These are phyloP conservation scores for Venturiaceae sp. DNA, from an alignment of 2,329 filamentous ascomycete species.

Conservation along the genomic window DNA sequence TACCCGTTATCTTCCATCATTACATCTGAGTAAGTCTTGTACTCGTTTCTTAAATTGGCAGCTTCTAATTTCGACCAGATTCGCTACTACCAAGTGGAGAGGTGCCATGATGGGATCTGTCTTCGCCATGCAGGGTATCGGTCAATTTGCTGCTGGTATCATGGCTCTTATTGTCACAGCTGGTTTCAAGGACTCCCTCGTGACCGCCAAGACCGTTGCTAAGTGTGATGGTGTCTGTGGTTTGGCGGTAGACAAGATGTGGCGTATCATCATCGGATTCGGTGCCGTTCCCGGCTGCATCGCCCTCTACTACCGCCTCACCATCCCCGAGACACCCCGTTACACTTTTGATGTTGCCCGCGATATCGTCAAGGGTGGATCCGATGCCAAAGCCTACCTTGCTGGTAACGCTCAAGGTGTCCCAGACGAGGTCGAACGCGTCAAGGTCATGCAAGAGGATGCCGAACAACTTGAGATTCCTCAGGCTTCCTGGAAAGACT, in stretches of 20 bases:
- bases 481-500: constrained; percentile 44
- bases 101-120: constrained; percentile 82
- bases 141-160: constrained; percentile 66
- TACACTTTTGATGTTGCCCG: constrained; percentile 77
- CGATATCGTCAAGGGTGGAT: constrained; percentile 39
- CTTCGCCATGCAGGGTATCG: constrained; percentile 80
- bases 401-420: constrained; percentile 3
- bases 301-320: constrained; percentile 77
- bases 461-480: constrained; percentile 20
- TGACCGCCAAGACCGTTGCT: constrained; percentile 38
- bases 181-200: constrained; percentile 58
- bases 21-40: constrained; percentile 52
- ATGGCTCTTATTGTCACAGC: constrained; percentile 66
- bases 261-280: constrained; percentile 71
- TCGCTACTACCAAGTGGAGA: constrained; percentile 76
- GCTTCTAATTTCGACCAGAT: constrained; percentile 22
- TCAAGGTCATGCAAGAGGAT: constrained; percentile 12
- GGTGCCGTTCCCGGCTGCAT: constrained; percentile 72
- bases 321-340: constrained; percentile 78
- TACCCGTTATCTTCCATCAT: constrained; percentile 78
- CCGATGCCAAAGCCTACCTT: constrained; percentile 6
- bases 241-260: constrained; percentile 76
- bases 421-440: constrained; percentile 6
- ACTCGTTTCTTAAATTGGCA: not conserved
- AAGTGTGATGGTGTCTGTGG: constrained; percentile 56